Evolutionary conservation across 2,329 filamentous ascomycete genomes (phyloP).

Genomic region (Pseudophaeomoniella oleicola): DNA sequence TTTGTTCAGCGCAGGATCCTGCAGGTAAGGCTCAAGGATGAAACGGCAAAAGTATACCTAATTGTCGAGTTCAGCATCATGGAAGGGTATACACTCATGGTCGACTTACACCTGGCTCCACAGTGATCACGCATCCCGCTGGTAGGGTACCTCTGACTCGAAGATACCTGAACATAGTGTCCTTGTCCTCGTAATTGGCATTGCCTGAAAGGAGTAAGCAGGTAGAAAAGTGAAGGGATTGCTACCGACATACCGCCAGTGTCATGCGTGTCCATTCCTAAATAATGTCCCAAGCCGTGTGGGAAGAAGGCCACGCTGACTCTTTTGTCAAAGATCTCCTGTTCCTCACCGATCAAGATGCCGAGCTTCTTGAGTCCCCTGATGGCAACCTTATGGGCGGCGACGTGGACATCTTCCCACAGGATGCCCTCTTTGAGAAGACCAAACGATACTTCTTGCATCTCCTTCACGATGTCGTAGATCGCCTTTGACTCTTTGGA

Average conservation of each 20-base stretch:
- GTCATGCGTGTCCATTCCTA: constrained; percentile 89
- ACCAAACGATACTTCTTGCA: constrained; percentile 64
- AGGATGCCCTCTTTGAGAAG: constrained; percentile 53
- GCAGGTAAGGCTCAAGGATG: constrained; percentile 68
- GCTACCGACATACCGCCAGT: constrained; percentile 38
- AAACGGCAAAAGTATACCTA: constrained; percentile 83
- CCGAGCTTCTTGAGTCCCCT: constrained; percentile 57
- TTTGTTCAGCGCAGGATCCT: constrained; percentile 54
- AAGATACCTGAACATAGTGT: constrained; percentile 77
- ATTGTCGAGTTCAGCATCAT: neutral
- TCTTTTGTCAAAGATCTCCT: constrained; percentile 61
- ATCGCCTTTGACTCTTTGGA: constrained; percentile 55
- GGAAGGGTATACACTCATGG: neutral
- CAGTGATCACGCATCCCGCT: constrained; percentile 72
- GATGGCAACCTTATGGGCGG: constrained; percentile 59
- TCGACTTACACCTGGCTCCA: constrained; percentile 68
- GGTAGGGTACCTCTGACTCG: constrained; percentile 63
- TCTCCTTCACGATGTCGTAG: constrained; percentile 62
- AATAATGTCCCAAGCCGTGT: constrained; percentile 78
- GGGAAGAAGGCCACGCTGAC: constrained; percentile 87
- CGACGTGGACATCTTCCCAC: constrained; percentile 58
- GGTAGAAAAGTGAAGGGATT: neutral
- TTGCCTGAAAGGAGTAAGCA: constrained; percentile 32
- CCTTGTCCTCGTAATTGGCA: constrained; percentile 61
- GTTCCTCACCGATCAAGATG: constrained; percentile 51